Base-by-base conservation (phyloP, 2,329 filamentous ascomycete genomes). In the Atkinsonella texensis region DNA sequence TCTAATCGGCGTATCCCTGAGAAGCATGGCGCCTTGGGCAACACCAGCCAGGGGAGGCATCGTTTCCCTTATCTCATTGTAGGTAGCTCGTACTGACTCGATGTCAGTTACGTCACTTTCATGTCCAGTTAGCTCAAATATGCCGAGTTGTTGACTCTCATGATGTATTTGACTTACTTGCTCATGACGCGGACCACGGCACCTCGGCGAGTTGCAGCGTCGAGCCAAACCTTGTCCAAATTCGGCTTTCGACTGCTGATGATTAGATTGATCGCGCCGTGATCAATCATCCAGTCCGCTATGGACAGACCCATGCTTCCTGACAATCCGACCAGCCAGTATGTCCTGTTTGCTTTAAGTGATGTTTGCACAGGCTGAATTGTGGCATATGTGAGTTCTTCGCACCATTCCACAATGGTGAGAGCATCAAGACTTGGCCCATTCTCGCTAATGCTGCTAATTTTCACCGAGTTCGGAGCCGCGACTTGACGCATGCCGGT, bases 1-100 rank as follows among this genome's bases (percentile, higher is more conserved):
- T 2, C 40, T 46, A 43, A 72, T 62, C 1, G 60, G 50, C 32
- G 18, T 52, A 52, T 75, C 71, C 2, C 59, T 52, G 0, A 76
- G 61, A 2, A 75, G 65, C 68, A 74, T 69, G 7, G 73, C 71
- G 0, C 64, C 73, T 39, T 74, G 64, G 1, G 62, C 63, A 0
- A 74, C 68, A 15, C 74, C 74, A 0, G 56, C 64, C 31, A 76
- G 65, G 0, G 63, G 62, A 0, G 67, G 67, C 52, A 64, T 57
- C 0, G 56, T 58, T 9, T 23, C 35, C 2, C n/a, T 45, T 6
- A 68, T 59, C 0, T 50, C 31, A 4, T 52, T 44, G 18, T 58
- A 46, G 23, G 57, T 52, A 1, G 10, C 12, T 8, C 11, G 8
- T 3, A 57, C 12, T 3, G 49, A 39, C 7, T 55, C 41, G n/a